These are phyloP conservation scores for Tetrastigma voinierianum DNA, from an alignment of 164 flowering plant genomes.

Conservation along the genomic window DNA sequence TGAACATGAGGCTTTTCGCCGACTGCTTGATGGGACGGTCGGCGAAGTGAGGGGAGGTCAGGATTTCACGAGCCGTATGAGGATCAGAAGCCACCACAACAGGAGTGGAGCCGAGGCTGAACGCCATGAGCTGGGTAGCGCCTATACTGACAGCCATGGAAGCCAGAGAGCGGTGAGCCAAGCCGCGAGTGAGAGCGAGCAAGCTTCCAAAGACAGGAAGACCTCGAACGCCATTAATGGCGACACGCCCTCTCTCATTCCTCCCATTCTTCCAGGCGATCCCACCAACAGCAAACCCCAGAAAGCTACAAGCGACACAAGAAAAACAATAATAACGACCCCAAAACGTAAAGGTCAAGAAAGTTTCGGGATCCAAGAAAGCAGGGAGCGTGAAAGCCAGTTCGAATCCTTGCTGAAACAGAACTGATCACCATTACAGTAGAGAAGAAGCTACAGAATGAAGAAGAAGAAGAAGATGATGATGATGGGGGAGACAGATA, in stretches of 20 bases:
- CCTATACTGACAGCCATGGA: slow-evolving; percentile 28
- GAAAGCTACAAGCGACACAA: slow-evolving; percentile 31
- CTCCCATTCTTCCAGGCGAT: slow-evolving; percentile 65
- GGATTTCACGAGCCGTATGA: slow-evolving; percentile 50
- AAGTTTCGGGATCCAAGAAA: slow-evolving; percentile 30
- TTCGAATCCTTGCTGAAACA: slow-evolving; percentile 34
- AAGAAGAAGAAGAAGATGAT: background rate
- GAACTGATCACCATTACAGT: slow-evolving; percentile 9
- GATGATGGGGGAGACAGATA: background rate
- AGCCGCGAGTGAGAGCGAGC: slow-evolving; percentile 37
- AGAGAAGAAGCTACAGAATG: background rate
- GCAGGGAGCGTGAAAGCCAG: slow-evolving; percentile 64
- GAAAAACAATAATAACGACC: slow-evolving; percentile 24
- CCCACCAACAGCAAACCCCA: slow-evolving; percentile 59
- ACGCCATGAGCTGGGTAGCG: slow-evolving; percentile 59
- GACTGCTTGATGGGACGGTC: slow-evolving; percentile 78
- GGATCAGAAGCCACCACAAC: slow-evolving; percentile 62
- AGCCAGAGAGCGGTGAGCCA: slow-evolving; percentile 62
- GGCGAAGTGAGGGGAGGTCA: slow-evolving; percentile 57
- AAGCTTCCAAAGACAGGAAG: slow-evolving; percentile 63
- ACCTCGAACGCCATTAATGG: slow-evolving; percentile 64
- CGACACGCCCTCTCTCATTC: slow-evolving; percentile 28
- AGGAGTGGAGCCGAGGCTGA: slow-evolving; percentile 64
- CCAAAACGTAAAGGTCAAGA: slow-evolving; percentile 21
- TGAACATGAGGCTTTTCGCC: slow-evolving; percentile 61